Base-by-base conservation (phyloP, 345 rosid species). In the Passiflora organensis region DNA sequence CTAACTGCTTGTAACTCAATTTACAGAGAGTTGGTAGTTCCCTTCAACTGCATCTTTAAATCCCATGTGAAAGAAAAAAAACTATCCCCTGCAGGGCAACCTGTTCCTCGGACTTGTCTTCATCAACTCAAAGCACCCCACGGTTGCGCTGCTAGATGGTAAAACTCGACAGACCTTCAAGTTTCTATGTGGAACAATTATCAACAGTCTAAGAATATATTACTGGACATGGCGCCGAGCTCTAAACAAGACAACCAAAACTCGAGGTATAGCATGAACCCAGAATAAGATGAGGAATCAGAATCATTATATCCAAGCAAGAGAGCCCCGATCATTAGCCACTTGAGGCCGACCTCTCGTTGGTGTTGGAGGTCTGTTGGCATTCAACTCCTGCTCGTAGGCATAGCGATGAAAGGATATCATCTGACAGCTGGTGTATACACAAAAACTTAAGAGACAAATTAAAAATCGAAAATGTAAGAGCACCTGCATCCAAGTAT, bases 401-500 rank as follows among this genome's bases (percentile, higher is more conserved):
- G 59, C 22, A 61, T n/a, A n/a, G 28, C 43, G 46, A 45, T 32
- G 17, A 53, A 38, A 38, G 24, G n/a, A n/a, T n/a, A n/a, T 43
- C 19, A 34, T n/a, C n/a, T 1, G 8, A 22, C 51, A 6, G 14
- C 6, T 34, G 12, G 19, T 48, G 25, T 5, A 10, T 6, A n/a
- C 9, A 38, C 22, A 3, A 32, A 43, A 34, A 56, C 8, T n/a
- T n/a, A n/a, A n/a, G 14, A 32, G 48, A 52, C 46, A 22, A 44
- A 25, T 25, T 14, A 22, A 16, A 43, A 15, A 37, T 52, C 23
- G 46, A 21, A 48, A 62, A 51, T 20, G 46, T 13, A 60, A 48
- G 14, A 25, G 55, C 45, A 93, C 99, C 96, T 93, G 99, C 99
- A 93, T 89, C 99, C 97, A 93, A 34, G 96, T 89, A 75, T 93